A percentile compares a stretch with the other conserved stretches of the same genome.
Evolutionary conservation across 805 yeast genomes (phyloP).

Genomic region (Lipomyces orientalis): DNA sequence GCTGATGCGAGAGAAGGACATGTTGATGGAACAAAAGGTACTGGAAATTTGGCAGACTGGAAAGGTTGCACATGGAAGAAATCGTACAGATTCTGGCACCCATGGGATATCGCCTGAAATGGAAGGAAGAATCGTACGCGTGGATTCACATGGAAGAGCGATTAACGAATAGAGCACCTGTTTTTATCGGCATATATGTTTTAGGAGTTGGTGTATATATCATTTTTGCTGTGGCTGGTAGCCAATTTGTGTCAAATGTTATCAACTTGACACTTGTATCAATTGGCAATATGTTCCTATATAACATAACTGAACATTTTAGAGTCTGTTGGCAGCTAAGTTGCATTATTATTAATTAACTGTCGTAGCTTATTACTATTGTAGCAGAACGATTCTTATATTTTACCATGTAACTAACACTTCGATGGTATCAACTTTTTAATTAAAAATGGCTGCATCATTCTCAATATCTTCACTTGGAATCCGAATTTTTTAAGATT

Average conservation of each 20-base stretch:
- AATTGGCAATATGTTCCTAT: neutral
- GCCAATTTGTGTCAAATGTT: neutral
- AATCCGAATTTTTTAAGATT: neutral
- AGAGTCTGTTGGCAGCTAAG: neutral
- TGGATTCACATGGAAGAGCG: conserved; percentile 16
- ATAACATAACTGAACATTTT: neutral
- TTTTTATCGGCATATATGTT: neutral
- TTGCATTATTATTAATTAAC: neutral
- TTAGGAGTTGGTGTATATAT: neutral
- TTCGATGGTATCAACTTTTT: neutral
- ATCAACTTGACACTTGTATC: neutral
- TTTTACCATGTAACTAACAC: neutral
- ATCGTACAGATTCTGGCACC: neutral
- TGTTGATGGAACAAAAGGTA: conserved; percentile 20
- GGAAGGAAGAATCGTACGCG: conserved; percentile 24
- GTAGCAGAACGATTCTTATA: neutral
- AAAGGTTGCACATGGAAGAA: neutral
- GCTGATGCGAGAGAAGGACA: conserved; percentile 16
- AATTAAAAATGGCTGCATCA: neutral
- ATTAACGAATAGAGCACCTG: neutral
- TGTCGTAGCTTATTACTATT: neutral
- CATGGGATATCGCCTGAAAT: conserved; percentile 25
- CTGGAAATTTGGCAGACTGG: conserved; percentile 24
- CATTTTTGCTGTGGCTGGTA: neutral
- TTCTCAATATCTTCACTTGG: neutral